Conservation (phyloP, 2,329 filamentous ascomycete species). For the Pseudogymnoascus destructans region DNA sequence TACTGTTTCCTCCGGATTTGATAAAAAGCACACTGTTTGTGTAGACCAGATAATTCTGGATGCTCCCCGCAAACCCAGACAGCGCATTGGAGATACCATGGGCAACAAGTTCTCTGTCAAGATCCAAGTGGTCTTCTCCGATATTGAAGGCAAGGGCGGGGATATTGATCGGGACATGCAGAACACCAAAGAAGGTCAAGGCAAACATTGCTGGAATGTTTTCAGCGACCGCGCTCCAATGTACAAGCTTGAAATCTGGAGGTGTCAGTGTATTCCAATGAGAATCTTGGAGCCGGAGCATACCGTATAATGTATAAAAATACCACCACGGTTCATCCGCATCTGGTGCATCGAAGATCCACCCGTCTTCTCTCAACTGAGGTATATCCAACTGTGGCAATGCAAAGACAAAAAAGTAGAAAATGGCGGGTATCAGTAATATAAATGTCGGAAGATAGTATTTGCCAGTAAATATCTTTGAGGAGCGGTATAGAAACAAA, state of each 20-base stretch:
- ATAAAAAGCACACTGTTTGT: slow-evolving; percentile 98
- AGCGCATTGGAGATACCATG: slow-evolving; percentile 89
- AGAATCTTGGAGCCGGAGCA: slow-evolving; percentile 27
- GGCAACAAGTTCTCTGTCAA: slow-evolving; percentile 82
- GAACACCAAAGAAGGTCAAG: slow-evolving; percentile 89
- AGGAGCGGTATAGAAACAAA: slow-evolving; percentile 60
- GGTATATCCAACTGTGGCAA: slow-evolving; percentile 55
- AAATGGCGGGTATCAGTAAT: slow-evolving; percentile 59
- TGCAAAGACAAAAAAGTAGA: slow-evolving; percentile 63
- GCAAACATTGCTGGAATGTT: slow-evolving; percentile 92
- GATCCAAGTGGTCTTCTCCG: slow-evolving; percentile 81
- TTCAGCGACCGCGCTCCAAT: slow-evolving; percentile 71
- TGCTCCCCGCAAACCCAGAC: slow-evolving; percentile 76
- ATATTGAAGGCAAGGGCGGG: slow-evolving; percentile 82
- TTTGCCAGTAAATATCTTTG: slow-evolving; percentile 65
- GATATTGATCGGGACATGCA: slow-evolving; percentile 97
- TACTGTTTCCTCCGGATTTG: slow-evolving; percentile 74
- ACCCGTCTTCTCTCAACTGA: slow-evolving; percentile 58
- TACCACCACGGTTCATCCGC: slow-evolving; percentile 89
- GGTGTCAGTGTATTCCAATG: slow-evolving; percentile 10
- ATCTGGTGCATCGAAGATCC: slow-evolving; percentile 82
- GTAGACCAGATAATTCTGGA: slow-evolving; percentile 94
- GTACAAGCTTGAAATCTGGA: slow-evolving; percentile 64
- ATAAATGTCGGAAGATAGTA: slow-evolving; percentile 84
- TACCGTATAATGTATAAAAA: slow-evolving; percentile 91